phyloP scores from a whole-genome alignment of 129 eudicot species.

The Flaveria linearis region DNA sequence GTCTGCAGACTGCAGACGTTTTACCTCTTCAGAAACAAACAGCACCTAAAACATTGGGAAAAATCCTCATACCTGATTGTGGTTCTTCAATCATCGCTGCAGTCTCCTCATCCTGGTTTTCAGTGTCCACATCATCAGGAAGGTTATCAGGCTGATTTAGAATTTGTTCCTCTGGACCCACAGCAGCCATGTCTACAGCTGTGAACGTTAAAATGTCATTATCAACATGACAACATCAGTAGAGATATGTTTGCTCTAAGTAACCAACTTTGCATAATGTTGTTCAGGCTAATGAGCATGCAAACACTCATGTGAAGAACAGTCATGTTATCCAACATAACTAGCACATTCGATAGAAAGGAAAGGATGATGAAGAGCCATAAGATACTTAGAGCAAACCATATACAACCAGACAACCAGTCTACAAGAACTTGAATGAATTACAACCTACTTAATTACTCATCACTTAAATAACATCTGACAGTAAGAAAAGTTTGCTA shows the following conservation, averaged over 20 bases:
- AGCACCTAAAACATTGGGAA: not conserved
- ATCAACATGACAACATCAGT: slow-evolving; percentile 19
- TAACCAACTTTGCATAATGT: not conserved
- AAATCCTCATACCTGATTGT: slow-evolving; percentile 53
- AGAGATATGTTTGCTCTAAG: slow-evolving; percentile 11
- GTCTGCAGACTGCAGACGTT: too few relatives aligned
- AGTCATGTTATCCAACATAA: not conserved
- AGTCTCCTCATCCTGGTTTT: slow-evolving; percentile 74
- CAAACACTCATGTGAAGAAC: not conserved
- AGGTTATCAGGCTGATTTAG: slow-evolving; percentile 63
- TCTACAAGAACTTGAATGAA: not conserved
- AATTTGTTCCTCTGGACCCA: slow-evolving; percentile 75
- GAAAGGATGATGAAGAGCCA: not conserved
- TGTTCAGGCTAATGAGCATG: not conserved
- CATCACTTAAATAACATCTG: slow-evolving; percentile 2
- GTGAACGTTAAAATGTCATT: slow-evolving; percentile 42
- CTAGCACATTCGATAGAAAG: not conserved
- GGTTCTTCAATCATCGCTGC: slow-evolving; percentile 77
- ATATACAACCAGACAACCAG: not conserved
- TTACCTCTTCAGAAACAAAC: too few relatives aligned
- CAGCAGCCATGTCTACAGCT: slow-evolving; percentile 70
- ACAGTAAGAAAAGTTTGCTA: slow-evolving; percentile 7
- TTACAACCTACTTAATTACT: not conserved
- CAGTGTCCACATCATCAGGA: slow-evolving; percentile 66
- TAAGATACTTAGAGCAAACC: not conserved